Conservation (phyloP, 257 asterid species). For the Penstemon barbatus region DNA sequence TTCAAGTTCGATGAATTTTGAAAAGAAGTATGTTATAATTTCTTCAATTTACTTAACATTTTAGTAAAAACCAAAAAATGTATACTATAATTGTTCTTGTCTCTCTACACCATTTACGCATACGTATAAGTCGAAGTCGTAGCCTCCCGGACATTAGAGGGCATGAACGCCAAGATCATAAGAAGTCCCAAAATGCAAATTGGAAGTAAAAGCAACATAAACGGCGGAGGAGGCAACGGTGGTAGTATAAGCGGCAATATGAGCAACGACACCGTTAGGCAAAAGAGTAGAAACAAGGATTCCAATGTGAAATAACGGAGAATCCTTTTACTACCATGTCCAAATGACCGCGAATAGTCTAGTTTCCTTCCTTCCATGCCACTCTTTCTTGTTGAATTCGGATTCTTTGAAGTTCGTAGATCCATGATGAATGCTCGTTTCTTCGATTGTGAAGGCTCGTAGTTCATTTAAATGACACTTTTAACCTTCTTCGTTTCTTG, state of each 20-base stretch:
- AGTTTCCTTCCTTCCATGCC: conserved; percentile 15
- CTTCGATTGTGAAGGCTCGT: not conserved
- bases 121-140: not conserved
- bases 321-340: conserved; percentile 24
- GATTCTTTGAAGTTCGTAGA: not conserved
- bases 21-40: no score
- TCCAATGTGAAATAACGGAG: conserved; percentile 30
- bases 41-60: no score
- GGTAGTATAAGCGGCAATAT: conserved; percentile 36
- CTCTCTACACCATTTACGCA: conserved; percentile 5
- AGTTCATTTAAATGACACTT: not conserved
- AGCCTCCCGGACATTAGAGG: conserved; percentile 22
- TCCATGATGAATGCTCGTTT: not conserved
- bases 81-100: no score
- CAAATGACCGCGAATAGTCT: conserved; percentile 10
- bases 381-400: not conserved
- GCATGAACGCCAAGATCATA: conserved; percentile 33
- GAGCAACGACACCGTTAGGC: conserved; percentile 30
- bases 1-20: no score
- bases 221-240: conserved; percentile 36
- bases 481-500: not conserved
- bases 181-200: conserved; percentile 29
- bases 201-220: conserved; percentile 32
- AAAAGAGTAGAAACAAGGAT: conserved; percentile 28
- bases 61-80: no score